Evolutionary conservation across 2,329 filamentous ascomycete species (phyloP).

Genomic region (Taxawa tesnikishii): DNA sequence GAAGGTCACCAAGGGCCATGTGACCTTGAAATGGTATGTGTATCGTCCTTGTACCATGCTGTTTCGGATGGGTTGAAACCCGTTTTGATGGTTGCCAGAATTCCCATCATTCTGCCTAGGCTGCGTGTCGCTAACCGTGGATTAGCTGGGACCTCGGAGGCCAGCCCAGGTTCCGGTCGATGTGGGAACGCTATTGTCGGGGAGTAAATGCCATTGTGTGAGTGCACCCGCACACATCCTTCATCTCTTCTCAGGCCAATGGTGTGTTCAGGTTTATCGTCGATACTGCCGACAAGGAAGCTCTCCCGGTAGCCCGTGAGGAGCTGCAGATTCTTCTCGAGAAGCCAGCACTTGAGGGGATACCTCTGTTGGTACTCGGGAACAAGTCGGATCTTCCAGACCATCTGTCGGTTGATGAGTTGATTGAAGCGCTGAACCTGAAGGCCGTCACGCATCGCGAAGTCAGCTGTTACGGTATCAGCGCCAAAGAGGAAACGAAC

Average conservation of each 20-base stretch:
- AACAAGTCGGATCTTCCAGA: constrained; percentile 95
- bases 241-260: constrained; percentile 4
- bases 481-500: constrained; percentile 97
- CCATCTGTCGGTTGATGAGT: constrained; percentile 82
- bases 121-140: not conserved
- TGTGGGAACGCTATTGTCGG: constrained; percentile 99
- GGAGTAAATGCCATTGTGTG: constrained; percentile 94
- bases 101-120: not conserved
- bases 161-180: constrained; percentile 89
- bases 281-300: constrained; percentile 76
- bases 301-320: constrained; percentile 72
- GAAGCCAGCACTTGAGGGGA: constrained; percentile 73
- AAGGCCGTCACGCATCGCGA: constrained; percentile 83
- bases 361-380: constrained; percentile 84
- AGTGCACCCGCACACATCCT: constrained; percentile 14
- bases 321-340: constrained; percentile 83
- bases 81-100: not conserved
- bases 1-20: constrained; percentile 92
- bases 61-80: no score
- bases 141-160: constrained; percentile 93
- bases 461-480: constrained; percentile 97
- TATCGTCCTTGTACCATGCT: constrained; percentile 8
- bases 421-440: constrained; percentile 86
- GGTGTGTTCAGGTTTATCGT: constrained; percentile 67
- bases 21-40: constrained; percentile 79